Percentiles rank a stretch among this genome's conserved stretches.
phyloP scores from a whole-genome alignment of 306 rosid genomes.

The Begonia masoniana region DNA sequence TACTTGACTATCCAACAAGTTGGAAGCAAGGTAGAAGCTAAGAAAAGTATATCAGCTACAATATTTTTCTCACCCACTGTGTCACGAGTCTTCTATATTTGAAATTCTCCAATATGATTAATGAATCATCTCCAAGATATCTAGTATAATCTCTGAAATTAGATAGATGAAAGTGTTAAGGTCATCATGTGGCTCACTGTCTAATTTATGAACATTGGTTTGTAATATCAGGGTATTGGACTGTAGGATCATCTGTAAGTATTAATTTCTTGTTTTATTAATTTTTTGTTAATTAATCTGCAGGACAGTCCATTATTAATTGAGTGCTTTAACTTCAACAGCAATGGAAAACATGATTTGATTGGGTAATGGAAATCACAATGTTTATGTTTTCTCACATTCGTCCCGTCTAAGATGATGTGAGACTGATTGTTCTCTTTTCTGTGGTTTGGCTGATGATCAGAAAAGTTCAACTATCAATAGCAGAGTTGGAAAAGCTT shows the following conservation, averaged over 20 bases:
- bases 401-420: conserved; percentile 6
- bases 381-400: conserved; percentile 6
- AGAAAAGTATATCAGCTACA: neutral
- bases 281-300: conserved; percentile 18
- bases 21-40: conserved; percentile 78
- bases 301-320: conserved; percentile 80
- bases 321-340: conserved; percentile 86
- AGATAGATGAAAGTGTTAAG: too few relatives aligned
- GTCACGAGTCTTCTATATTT: too few relatives aligned
- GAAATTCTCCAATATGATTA: neutral
- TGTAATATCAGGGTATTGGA: neutral
- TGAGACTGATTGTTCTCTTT: conserved; percentile 8
- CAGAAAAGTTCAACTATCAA: conserved; percentile 77
- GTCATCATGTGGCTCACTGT: too few relatives aligned
- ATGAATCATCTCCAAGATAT: too few relatives aligned
- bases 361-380: conserved; percentile 56
- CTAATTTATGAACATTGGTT: too few relatives aligned
- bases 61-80: neutral
- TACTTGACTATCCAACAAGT: conserved; percentile 85
- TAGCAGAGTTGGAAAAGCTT: conserved; percentile 78
- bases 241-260: conserved; percentile 7
- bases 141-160: too few relatives aligned
- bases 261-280: conserved; percentile 21
- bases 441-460: conserved; percentile 15
- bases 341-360: conserved; percentile 90